These are phyloP conservation scores for Dendrobium officinale DNA, from an alignment of 106 monocot genomes.

Conservation along the genomic window DNA sequence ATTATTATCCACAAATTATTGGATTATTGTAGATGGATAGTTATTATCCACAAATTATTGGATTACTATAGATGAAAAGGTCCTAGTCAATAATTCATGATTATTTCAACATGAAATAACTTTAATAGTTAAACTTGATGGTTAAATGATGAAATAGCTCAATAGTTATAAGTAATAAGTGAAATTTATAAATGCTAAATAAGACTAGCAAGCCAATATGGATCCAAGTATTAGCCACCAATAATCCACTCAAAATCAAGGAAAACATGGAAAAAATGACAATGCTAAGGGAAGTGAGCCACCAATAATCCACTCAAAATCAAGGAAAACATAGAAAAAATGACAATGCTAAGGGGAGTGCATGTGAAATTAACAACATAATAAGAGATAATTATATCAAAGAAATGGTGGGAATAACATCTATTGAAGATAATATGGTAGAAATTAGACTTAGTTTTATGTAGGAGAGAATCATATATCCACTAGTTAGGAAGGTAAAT, in stretches of 20 bases:
- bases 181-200: not conserved
- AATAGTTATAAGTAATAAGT: not conserved
- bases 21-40: no score
- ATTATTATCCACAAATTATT: no score
- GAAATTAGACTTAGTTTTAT: not conserved
- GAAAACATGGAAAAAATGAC: not conserved
- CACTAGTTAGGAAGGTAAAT: not conserved
- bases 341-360: not conserved
- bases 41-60: no score
- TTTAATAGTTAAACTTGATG: not conserved
- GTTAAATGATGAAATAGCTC: not conserved
- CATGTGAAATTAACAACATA: not conserved
- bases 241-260: not conserved
- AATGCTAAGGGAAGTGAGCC: not conserved
- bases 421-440: not conserved
- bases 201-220: not conserved
- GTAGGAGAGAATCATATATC: not conserved
- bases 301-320: not conserved
- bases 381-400: not conserved
- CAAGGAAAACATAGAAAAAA: not conserved
- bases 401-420: not conserved
- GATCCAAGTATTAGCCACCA: not conserved
- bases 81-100: no score
- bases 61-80: no score
- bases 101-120: not conserved